Conservation (phyloP, 2,329 filamentous ascomycete species). For the Fonsecaea nubica region DNA sequence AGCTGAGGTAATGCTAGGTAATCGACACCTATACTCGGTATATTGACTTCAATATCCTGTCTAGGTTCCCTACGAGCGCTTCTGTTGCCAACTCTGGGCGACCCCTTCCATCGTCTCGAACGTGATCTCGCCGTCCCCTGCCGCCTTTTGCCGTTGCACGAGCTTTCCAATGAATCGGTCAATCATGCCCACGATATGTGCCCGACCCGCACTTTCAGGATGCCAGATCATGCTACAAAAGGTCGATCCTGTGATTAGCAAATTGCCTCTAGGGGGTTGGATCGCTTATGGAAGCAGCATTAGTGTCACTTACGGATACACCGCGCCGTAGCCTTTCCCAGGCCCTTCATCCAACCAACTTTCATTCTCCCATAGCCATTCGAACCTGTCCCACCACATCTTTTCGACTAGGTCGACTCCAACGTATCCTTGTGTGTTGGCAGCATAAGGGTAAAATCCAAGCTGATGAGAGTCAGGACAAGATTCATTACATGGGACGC, state of each 20-base stretch:
- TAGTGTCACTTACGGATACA: slow-evolving; percentile 35
- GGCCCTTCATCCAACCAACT: slow-evolving; percentile 40
- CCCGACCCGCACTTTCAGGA: slow-evolving; percentile 39
- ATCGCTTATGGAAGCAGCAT: slow-evolving; percentile 15
- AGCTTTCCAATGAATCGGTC: slow-evolving; percentile 39
- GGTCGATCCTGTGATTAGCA: slow-evolving; percentile 16
- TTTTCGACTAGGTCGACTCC: slow-evolving; percentile 63
- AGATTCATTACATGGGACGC: background rate
- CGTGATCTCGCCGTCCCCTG: slow-evolving; percentile 38
- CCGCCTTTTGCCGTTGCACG: slow-evolving; percentile 31
- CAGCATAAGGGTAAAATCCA: slow-evolving; percentile 52
- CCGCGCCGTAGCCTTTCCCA: slow-evolving; percentile 38
- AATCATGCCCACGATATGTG: slow-evolving; percentile 42
- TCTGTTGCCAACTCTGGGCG: slow-evolving; percentile 38
- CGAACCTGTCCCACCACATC: slow-evolving; percentile 67
- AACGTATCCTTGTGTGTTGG: slow-evolving; percentile 65
- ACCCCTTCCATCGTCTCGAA: slow-evolving; percentile 41
- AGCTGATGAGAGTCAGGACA: slow-evolving; percentile 38
- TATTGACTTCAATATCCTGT: background rate
- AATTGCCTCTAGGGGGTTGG: background rate
- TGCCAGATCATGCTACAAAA: slow-evolving; percentile 40
- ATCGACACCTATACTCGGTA: background rate
- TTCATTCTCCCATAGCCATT: slow-evolving; percentile 59
- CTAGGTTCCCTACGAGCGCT: background rate
- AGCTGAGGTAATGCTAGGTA: slow-evolving; percentile 29